Evolutionary conservation across 2,329 filamentous ascomycete species (phyloP).

Genomic region (Xylariales sp.): DNA sequence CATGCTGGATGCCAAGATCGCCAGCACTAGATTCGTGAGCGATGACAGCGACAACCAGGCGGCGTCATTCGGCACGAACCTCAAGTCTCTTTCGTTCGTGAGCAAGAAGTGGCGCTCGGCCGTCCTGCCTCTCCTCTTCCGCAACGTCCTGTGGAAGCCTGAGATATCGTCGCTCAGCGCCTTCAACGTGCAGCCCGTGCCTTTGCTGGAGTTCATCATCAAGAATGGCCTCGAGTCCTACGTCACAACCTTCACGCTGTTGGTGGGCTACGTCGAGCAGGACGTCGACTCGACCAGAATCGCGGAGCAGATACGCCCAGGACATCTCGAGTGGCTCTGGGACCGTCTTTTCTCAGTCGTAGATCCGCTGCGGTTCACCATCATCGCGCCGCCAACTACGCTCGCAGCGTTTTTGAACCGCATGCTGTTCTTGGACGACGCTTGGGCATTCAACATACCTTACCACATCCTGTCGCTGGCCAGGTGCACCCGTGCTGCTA

Average conservation of each 20-base stretch:
- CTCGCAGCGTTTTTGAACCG: slow-evolving; percentile 58
- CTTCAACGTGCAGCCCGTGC: slow-evolving; percentile 26
- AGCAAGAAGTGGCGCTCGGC: slow-evolving; percentile 49
- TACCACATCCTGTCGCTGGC: slow-evolving; percentile 56
- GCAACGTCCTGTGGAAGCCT: slow-evolving; percentile 40
- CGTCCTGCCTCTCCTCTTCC: slow-evolving; percentile 53
- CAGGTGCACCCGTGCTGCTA: slow-evolving; percentile 14
- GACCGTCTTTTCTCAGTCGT: slow-evolving; percentile 47
- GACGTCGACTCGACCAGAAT: slow-evolving; percentile 21
- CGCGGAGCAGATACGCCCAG: slow-evolving; percentile 26
- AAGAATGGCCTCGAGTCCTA: slow-evolving; percentile 31
- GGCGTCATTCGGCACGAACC: slow-evolving; percentile 17
- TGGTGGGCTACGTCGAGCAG: slow-evolving; percentile 28
- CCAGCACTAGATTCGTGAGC: slow-evolving; percentile 3
- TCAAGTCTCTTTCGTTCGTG: slow-evolving; percentile 54
- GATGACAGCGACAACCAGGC: neutral
- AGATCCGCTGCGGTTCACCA: slow-evolving; percentile 47
- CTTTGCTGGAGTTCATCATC: slow-evolving; percentile 34
- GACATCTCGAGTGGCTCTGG: slow-evolving; percentile 46
- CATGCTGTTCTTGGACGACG: slow-evolving; percentile 51
- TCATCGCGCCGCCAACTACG: slow-evolving; percentile 58
- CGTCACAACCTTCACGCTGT: slow-evolving; percentile 36
- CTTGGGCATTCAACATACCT: slow-evolving; percentile 60
- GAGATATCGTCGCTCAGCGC: slow-evolving; percentile 18
- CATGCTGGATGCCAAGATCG: slow-evolving; percentile 31